Base-by-base conservation (phyloP, 2,329 filamentous ascomycete genomes). In the Falciphora oryzae region DNA sequence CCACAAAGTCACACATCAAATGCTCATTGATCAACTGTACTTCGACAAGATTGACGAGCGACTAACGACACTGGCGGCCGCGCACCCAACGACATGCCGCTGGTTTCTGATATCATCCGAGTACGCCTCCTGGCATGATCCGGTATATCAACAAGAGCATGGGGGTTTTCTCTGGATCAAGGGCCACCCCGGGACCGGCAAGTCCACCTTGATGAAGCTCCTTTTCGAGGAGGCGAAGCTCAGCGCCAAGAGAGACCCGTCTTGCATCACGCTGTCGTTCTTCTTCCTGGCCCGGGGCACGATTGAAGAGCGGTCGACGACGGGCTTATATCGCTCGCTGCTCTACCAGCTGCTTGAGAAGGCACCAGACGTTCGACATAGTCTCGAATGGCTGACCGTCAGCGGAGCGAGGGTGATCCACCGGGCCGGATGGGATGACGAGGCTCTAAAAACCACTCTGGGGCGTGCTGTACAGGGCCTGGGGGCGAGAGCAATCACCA, bases 211-310 rank as follows among this genome's bases (percentile, higher is more conserved):
- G 50, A 79, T 80, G 75, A 80, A 78, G 62, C 75, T 74, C 35
- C 66, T 68, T 25, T 69, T 70, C 6, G 65, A 64, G n/a, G 62
- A 68, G 0, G 38, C 64, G 11, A 69, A 69, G 56, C 32, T 66
- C 22, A n/a, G 7, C 22, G 11, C 18, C 38, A 58, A 28, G 56
- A n/a, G n/a, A 10, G 18, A 57, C 2, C 53, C 11, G n/a, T 25
- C 63, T 57, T 31, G 29, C 27, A 62, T 67, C 4, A 63, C 70
- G 8, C 65, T 73, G 10, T 72, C 70, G 0, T 83, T 81, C 69
- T 83, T 82, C 72, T 83, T 83, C 74, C 79, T 81, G 63, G 79
- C 79, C 0, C 70, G 79, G 61, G 80, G 80, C 0, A 69, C 71
- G 0, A 63, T 71, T 7, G 69, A 80, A n/a, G 80, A 84, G 65